These are phyloP conservation scores for Anisodus tanguticus DNA, from an alignment of 257 asterid genomes.

Conservation along the genomic window DNA sequence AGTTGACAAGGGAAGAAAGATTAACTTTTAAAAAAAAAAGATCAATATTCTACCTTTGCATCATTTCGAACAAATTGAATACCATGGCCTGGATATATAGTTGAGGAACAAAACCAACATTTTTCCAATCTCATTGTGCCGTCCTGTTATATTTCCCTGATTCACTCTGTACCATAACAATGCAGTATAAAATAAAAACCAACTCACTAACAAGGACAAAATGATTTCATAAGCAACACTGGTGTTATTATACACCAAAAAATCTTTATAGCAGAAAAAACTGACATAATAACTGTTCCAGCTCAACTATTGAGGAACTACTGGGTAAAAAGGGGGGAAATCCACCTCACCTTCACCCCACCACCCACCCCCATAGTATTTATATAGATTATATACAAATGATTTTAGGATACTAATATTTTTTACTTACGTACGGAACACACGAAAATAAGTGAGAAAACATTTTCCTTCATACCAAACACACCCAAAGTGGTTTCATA, in stretches of 20 bases:
- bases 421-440: too few relatives aligned
- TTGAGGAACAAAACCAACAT: conserved; percentile 95
- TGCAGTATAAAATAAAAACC: not conserved
- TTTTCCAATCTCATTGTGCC: conserved; percentile 84
- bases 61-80: conserved; percentile 90
- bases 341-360: too few relatives aligned
- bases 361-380: too few relatives aligned
- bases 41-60: conserved; percentile 61
- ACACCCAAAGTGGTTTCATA: not conserved
- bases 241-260: not conserved
- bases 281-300: not conserved
- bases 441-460: too few relatives aligned
- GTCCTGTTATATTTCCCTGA: conserved; percentile 3
- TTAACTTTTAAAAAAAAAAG: not conserved
- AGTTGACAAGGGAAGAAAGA: not conserved
- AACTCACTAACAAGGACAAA: not conserved
- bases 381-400: too few relatives aligned
- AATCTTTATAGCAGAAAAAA: not conserved
- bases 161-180: not conserved
- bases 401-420: too few relatives aligned
- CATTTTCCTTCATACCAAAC: too few relatives aligned
- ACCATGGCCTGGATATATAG: conserved; percentile 84
- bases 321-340: not conserved
- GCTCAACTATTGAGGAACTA: not conserved
- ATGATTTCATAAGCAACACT: not conserved